These are phyloP conservation scores for Edaphochlamys debaryana DNA, from an alignment of 139 green algal species.

Conservation along the genomic window DNA sequence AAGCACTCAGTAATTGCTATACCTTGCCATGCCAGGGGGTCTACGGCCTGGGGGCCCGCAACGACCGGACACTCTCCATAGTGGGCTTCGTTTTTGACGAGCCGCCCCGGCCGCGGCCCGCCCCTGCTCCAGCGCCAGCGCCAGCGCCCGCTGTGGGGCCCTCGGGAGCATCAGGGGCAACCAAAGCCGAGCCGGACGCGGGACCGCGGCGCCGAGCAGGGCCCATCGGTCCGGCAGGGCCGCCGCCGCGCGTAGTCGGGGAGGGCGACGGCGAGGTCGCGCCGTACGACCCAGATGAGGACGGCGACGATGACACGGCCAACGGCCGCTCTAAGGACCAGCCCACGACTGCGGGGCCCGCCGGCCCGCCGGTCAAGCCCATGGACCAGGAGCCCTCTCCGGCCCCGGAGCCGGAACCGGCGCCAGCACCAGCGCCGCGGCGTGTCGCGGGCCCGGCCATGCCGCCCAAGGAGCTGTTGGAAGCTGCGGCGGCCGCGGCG, in stretches of 20 bases:
- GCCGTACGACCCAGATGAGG: neutral
- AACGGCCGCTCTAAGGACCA: no score
- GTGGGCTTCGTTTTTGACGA: slow-evolving; percentile 57
- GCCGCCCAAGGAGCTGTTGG: slow-evolving; percentile 67
- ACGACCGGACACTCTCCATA: slow-evolving; percentile 10
- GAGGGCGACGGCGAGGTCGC: neutral
- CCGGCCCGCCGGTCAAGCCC: neutral
- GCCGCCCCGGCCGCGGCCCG: slow-evolving; percentile 4
- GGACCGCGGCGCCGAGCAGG: neutral
- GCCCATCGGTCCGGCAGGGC: neutral
- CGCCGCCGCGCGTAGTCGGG: neutral
- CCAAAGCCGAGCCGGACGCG: neutral
- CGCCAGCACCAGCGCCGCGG: neutral
- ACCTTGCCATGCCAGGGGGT: slow-evolving; percentile 20
- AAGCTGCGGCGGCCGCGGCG: slow-evolving; percentile 55
- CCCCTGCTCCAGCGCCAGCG: neutral
- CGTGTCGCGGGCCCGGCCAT: slow-evolving; percentile 49
- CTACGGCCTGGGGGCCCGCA: slow-evolving; percentile 19
- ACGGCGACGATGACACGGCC: neutral
- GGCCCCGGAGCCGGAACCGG: neutral
- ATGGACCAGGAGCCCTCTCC: neutral
- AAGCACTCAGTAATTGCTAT: no score
- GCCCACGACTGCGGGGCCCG: no score
- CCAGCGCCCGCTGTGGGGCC: neutral
- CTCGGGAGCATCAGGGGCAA: neutral